Percentiles rank a stretch among this genome's conserved stretches.
These are phyloP conservation scores for Coemansia sp. DNA, from an alignment of 192 early-diverging fungal species.

Conservation along the genomic window DNA sequence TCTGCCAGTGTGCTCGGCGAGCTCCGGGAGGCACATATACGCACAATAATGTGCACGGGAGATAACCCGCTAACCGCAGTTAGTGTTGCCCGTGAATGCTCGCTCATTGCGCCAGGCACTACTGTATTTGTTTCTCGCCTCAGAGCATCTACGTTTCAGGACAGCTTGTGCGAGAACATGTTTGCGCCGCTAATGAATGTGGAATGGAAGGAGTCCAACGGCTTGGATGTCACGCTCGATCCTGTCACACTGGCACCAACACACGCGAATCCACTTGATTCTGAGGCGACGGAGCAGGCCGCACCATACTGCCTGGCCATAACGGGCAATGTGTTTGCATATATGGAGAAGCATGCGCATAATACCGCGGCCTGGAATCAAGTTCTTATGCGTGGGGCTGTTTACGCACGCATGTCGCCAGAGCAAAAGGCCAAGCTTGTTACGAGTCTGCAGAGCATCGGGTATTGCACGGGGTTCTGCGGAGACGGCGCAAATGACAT, in stretches of 20 bases:
- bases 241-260: slow-evolving; percentile 38
- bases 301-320: slow-evolving; percentile 78
- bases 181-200: slow-evolving; percentile 10
- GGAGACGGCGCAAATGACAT: slow-evolving; percentile 99
- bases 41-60: slow-evolving; percentile 97
- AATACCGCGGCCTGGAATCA: slow-evolving; percentile 55
- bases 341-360: slow-evolving; percentile 54
- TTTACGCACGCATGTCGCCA: slow-evolving; percentile 97
- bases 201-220: slow-evolving; percentile 56
- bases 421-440: slow-evolving; percentile 95
- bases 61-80: slow-evolving; percentile 97
- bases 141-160: background rate
- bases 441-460: slow-evolving; percentile 76
- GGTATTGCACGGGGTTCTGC: slow-evolving; percentile 92
- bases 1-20: slow-evolving; percentile 70
- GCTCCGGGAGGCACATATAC: slow-evolving; percentile 77
- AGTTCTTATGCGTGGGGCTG: slow-evolving; percentile 83
- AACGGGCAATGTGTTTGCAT: slow-evolving; percentile 87
- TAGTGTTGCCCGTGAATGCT: slow-evolving; percentile 89
- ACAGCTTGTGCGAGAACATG: background rate
- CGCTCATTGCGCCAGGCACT: slow-evolving; percentile 66
- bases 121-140: slow-evolving; percentile 80
- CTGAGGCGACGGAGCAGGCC: slow-evolving; percentile 3
- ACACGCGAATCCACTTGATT: slow-evolving; percentile 3
- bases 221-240: slow-evolving; percentile 49